Percentiles rank a stretch among this genome's conserved stretches.
phyloP scores from a whole-genome alignment of 768 basidiomycete genomes.

The Panaeolus papilionaceus region DNA sequence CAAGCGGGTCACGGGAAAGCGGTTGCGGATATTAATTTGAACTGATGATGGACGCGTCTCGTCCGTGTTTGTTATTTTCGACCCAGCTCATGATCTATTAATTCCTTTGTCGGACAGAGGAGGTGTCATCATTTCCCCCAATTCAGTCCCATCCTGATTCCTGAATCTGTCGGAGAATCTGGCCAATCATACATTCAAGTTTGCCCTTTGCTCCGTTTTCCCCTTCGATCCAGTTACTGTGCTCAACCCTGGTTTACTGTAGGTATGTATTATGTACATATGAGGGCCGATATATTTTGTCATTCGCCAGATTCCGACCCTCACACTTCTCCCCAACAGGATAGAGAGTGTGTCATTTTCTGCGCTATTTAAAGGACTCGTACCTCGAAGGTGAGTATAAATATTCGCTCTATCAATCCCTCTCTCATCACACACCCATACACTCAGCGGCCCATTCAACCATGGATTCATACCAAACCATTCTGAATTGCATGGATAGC shows the following conservation, averaged over 20 bases:
- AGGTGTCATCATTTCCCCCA: neutral
- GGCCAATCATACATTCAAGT: conserved; percentile 1
- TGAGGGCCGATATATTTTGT: conserved; percentile 6
- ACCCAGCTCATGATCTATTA: conserved; percentile 5
- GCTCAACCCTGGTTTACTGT: neutral
- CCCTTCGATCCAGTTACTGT: conserved; percentile 3
- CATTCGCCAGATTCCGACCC: conserved; percentile 13
- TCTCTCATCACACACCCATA: conserved; percentile 6
- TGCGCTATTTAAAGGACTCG: conserved; percentile 8
- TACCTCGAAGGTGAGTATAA: conserved; percentile 15
- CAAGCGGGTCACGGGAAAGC: neutral
- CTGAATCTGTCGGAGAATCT: neutral
- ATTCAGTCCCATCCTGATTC: neutral
- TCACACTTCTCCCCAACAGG: conserved; percentile 10
- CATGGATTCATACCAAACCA: conserved; percentile 22
- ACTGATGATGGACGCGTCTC: conserved; percentile 7
- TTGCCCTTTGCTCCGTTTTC: conserved; percentile 1
- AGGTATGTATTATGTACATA: conserved; percentile 1
- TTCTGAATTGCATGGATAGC: conserved; percentile 21
- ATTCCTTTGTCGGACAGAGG: conserved; percentile 3
- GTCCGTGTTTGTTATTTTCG: conserved; percentile 6
- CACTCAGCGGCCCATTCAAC: conserved; percentile 7
- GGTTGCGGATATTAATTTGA: conserved; percentile 10
- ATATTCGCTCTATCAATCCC: conserved; percentile 10
- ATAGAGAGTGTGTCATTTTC: conserved; percentile 8